phyloP scores from a whole-genome alignment of 2,329 filamentous ascomycete species.

The Diaporthe vexans region DNA sequence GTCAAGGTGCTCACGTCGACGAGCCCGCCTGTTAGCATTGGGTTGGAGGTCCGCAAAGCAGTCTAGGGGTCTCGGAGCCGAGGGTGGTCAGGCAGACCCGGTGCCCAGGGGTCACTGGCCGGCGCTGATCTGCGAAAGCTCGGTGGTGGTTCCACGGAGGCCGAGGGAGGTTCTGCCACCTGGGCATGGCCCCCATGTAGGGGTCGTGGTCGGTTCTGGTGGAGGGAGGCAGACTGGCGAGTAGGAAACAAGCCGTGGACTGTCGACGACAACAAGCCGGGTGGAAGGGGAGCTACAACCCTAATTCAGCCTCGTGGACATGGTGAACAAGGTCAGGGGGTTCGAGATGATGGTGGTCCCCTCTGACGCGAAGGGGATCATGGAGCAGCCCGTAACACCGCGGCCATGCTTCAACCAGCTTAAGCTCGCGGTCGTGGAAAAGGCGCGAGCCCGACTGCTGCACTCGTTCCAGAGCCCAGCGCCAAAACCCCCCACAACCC shows the following conservation, averaged over 20 bases:
- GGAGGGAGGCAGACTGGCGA: constrained; percentile 1
- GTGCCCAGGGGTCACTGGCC: neutral
- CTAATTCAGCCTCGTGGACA: constrained; percentile 35
- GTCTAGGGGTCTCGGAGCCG: neutral
- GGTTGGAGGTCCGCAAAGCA: too few relatives aligned
- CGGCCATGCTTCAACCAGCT: neutral
- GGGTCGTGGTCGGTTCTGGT: too few relatives aligned
- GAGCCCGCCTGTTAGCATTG: neutral
- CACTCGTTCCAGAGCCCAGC: neutral
- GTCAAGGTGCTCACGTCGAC: neutral
- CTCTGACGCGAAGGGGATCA: neutral
- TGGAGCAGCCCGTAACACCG: constrained; percentile 27
- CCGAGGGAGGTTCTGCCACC: neutral
- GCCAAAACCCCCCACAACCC: neutral
- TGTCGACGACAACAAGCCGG: constrained; percentile 12
- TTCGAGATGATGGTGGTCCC: neutral
- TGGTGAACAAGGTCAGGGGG: constrained; percentile 10
- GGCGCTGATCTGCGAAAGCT: neutral
- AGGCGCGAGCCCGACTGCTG: constrained; percentile 27
- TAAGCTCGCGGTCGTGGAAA: constrained; percentile 14
- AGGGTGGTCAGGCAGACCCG: neutral
- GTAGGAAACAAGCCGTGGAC: constrained; percentile 13
- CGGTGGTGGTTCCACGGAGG: neutral
- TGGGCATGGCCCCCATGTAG: neutral
- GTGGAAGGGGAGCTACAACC: constrained; percentile 15